phyloP scores from a whole-genome alignment of 805 yeast genomes.

The Cyberlindnera japonica region DNA sequence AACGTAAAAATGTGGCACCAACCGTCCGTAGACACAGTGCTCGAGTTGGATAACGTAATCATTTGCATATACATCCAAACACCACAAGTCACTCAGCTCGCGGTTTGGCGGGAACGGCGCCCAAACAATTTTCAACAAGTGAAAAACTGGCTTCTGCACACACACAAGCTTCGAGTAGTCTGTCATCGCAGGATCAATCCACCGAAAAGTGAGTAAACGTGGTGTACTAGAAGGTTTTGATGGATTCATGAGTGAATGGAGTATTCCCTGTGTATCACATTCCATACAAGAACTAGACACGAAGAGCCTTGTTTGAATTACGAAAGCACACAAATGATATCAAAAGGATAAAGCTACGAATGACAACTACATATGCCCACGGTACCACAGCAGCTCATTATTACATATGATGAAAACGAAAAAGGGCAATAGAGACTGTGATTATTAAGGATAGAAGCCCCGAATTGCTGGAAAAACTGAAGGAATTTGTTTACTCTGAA shows the following conservation, averaged over 20 bases:
- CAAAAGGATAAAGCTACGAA: background rate
- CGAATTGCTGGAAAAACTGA: too few relatives aligned
- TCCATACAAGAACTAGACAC: too few relatives aligned
- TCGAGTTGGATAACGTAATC: constrained; percentile 5
- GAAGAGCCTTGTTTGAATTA: too few relatives aligned
- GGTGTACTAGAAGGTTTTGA: constrained; percentile 4
- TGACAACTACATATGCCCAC: background rate
- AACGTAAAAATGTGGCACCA: constrained; percentile 6
- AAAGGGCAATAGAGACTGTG: too few relatives aligned
- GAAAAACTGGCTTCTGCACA: constrained; percentile 25
- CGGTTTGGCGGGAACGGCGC: constrained; percentile 3
- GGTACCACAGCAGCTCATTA: too few relatives aligned
- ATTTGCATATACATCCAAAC: constrained; percentile 13
- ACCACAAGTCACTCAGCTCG: constrained; percentile 7
- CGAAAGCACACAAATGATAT: too few relatives aligned
- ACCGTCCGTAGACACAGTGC: constrained; percentile 1
- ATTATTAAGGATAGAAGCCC: too few relatives aligned
- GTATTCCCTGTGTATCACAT: too few relatives aligned
- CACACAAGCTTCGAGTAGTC: constrained; percentile 2
- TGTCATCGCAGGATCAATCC: constrained; percentile 24
- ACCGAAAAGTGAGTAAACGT: constrained; percentile 27
- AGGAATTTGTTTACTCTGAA: too few relatives aligned
- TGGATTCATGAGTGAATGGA: background rate
- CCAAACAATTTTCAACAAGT: constrained; percentile 28
- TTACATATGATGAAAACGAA: too few relatives aligned